A percentile compares a stretch with the other conserved stretches of the same genome.
These are phyloP conservation scores for Piper longum DNA, from an alignment of 164 flowering plant genomes.

Conservation along the genomic window DNA sequence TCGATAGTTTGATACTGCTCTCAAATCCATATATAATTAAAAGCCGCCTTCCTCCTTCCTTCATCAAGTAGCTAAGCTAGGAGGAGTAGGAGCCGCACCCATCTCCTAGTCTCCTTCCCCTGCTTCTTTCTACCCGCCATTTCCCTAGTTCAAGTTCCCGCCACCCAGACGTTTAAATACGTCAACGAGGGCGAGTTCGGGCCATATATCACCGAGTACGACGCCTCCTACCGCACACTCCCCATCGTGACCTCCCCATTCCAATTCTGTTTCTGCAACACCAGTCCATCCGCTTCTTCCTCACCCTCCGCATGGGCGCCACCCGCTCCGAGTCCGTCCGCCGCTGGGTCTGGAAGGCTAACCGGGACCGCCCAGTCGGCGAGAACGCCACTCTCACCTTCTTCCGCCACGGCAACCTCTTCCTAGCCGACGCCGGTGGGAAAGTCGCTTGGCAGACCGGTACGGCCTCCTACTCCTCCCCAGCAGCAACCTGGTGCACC, in stretches of 20 bases:
- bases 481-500: slow-evolving; percentile 44
- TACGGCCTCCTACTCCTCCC: slow-evolving; percentile 28
- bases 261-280: slow-evolving; percentile 22
- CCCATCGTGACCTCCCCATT: slow-evolving; percentile 8
- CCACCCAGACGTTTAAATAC: slow-evolving; percentile 20
- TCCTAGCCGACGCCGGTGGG: slow-evolving; percentile 34
- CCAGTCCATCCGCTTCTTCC: slow-evolving; percentile 14
- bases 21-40: too few species aligned
- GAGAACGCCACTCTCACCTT: slow-evolving; percentile 30
- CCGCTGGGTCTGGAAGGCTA: slow-evolving; percentile 33
- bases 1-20: too few species aligned
- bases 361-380: slow-evolving; percentile 13
- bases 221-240: slow-evolving; percentile 18
- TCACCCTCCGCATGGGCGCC: slow-evolving; percentile 17
- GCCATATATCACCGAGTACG: slow-evolving; percentile 25
- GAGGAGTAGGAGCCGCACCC: too few species aligned
- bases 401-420: slow-evolving; percentile 37
- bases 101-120: too few species aligned
- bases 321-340: slow-evolving; percentile 5
- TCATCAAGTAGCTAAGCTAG: too few species aligned
- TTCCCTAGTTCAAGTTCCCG: too few species aligned
- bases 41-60: too few species aligned
- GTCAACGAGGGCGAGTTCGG: slow-evolving; percentile 37
- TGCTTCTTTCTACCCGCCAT: too few species aligned
- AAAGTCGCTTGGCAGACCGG: slow-evolving; percentile 36